Evolutionary conservation across 179 eudicot species (phyloP), one percentile per base, ranked within the genome.

Genomic region (Nepenthes alata): DNA sequence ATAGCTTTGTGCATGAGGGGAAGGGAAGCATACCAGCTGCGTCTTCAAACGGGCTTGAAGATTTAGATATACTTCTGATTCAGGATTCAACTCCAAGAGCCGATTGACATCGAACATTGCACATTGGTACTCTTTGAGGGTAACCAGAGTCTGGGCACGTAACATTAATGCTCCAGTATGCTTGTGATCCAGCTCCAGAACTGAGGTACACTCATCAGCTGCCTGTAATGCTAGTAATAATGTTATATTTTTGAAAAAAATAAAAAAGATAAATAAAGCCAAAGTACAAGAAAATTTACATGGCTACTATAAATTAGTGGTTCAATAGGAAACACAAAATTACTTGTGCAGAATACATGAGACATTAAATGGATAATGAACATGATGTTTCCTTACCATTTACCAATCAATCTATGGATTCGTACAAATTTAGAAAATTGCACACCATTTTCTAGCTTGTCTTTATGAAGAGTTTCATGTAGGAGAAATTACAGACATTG

Each of bases 81-180:
- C 80, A 34, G 97, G 95, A 76, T 91, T 81, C 71, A 88, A 77
- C 63, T 91, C 96, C 64, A 84, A 75, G 45, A 88, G 89, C 57
- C 91, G 79, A 66, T 78, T 88, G 70, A 88, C 97, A 83, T 91
- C 96, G 67, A 88, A 91, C 9, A 91, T 82, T 57, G 97, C 97
- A 2, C 82, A 85, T 13, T 86, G 85, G 69, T 88, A 91, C 76
- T 91, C 87, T 76, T 88, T 85, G 36, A 91, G 80, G 39, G 95
- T 88, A 69, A 91, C 95, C 58, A 91, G 74, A 59, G 95, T 91
- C 72, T 91, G 97, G 63, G 97, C 96, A 37, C 96, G 95, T 80
- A 91, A 67, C 97, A 91, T 88, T 53, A 88, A 64, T 37, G 97
- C 97, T 70, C 95, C 96, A n/a, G 95, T 86, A 81, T 88, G 97